Percentiles rank a stretch among this genome's conserved stretches.
Conservation (phyloP, 2,329 filamentous ascomycete genomes). For the Pezicula neosporulosa region DNA sequence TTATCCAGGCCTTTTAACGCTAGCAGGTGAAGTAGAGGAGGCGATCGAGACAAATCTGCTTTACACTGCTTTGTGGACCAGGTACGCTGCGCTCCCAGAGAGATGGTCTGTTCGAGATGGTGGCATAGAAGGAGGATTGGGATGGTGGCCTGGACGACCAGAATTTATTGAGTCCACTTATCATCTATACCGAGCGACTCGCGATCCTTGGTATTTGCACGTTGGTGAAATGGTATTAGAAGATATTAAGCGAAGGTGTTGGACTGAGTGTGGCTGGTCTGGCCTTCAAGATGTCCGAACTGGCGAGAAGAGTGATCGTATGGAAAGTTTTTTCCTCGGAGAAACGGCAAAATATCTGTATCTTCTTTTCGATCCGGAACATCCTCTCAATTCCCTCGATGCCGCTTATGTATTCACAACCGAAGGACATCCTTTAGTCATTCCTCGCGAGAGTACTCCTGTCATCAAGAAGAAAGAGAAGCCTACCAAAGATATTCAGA, state of each 20-base stretch:
- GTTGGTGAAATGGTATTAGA: conserved; percentile 92
- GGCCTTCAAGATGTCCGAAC: conserved; percentile 79
- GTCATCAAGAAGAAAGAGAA: conserved; percentile 8
- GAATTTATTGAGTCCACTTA: conserved; percentile 98
- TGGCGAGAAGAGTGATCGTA: conserved; percentile 86
- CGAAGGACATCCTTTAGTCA: conserved; percentile 88
- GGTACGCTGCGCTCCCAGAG: conserved; percentile 91
- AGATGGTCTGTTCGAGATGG: conserved; percentile 86
- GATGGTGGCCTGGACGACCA: conserved; percentile 93
- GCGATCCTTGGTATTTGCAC: conserved; percentile 94
- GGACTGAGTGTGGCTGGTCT: conserved; percentile 90
- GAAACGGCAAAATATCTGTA: conserved; percentile 97
- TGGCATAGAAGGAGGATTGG: conserved; percentile 79
- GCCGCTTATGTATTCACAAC: conserved; percentile 91
- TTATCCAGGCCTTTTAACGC: conserved; percentile 81
- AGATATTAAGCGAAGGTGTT: conserved; percentile 85
- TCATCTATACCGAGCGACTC: conserved; percentile 89
- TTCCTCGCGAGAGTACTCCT: conserved; percentile 52
- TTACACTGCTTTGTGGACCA: conserved; percentile 90
- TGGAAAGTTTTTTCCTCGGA: conserved; percentile 98
- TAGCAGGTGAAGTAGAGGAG: conserved; percentile 88
- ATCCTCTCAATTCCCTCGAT: conserved; percentile 85
- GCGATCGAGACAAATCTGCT: conserved; percentile 86
- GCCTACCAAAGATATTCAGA: conserved; percentile 34
- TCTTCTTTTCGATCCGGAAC: conserved; percentile 79